A percentile compares a stretch with the other conserved stretches of the same genome.
Conservation (phyloP, 805 yeast species). For the Yamadazyma tumulicola region DNA sequence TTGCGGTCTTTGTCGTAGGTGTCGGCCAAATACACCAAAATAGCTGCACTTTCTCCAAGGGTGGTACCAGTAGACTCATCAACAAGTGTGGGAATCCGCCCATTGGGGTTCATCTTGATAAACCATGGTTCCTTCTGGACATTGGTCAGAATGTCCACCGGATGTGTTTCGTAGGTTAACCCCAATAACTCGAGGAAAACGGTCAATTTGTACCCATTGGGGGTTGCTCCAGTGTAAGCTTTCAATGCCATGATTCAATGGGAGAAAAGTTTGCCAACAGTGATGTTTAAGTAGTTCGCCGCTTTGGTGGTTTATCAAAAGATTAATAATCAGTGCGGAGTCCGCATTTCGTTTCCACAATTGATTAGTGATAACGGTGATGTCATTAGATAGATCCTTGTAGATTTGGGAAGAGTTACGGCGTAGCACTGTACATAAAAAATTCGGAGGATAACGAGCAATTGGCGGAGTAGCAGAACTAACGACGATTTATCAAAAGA, state of each 20-base stretch:
- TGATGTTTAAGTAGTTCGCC: no score
- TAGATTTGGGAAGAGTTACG: no score
- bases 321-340: no score
- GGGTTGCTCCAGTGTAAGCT: slow-evolving; percentile 26
- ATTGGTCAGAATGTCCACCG: slow-evolving; percentile 37
- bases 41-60: slow-evolving; percentile 60
- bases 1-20: slow-evolving; percentile 55
- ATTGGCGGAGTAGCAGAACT: no score
- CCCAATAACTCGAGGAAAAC: slow-evolving; percentile 40
- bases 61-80: slow-evolving; percentile 42
- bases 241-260: slow-evolving; percentile 2
- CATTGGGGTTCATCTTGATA: slow-evolving; percentile 56
- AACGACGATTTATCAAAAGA: no score
- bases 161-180: slow-evolving; percentile 37
- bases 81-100: slow-evolving; percentile 56
- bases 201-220: slow-evolving; percentile 44
- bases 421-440: no score
- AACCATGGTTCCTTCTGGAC: slow-evolving; percentile 59
- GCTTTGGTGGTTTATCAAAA: no score
- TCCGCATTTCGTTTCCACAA: no score
- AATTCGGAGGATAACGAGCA: no score
- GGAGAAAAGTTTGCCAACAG: no score
- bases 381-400: no score
- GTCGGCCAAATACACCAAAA: slow-evolving; percentile 55
- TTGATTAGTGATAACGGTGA: no score